These are phyloP conservation scores for Tolypocladium pustulatum DNA, from an alignment of 2,329 filamentous ascomycete species.

Conservation along the genomic window DNA sequence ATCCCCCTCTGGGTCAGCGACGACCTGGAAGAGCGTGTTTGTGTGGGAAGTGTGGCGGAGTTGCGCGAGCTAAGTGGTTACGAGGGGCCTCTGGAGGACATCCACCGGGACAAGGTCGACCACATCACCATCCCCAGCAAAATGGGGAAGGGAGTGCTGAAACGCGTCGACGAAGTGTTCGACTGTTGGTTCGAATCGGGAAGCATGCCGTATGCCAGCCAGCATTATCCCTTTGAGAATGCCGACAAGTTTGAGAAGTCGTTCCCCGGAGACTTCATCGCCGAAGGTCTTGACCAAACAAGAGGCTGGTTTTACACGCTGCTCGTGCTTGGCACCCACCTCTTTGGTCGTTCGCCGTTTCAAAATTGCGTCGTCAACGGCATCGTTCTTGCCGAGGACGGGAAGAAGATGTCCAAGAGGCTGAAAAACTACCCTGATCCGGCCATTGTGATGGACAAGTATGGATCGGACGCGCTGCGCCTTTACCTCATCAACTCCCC, in stretches of 20 bases:
- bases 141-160: slow-evolving; percentile 73
- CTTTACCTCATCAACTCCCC: slow-evolving; percentile 97
- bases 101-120: slow-evolving; percentile 90
- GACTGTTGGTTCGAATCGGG: slow-evolving; percentile 98
- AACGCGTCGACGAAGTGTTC: slow-evolving; percentile 78
- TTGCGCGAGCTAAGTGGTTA: slow-evolving; percentile 81
- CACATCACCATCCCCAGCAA: slow-evolving; percentile 89
- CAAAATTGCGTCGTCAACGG: slow-evolving; percentile 96
- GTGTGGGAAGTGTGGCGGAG: slow-evolving; percentile 75
- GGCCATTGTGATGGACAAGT: slow-evolving; percentile 68
- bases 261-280: slow-evolving; percentile 91
- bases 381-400: slow-evolving; percentile 85
- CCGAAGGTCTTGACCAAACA: slow-evolving; percentile 87
- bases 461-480: slow-evolving; percentile 84
- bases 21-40: slow-evolving; percentile 77
- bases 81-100: slow-evolving; percentile 68
- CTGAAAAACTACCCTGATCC: slow-evolving; percentile 95
- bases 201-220: slow-evolving; percentile 86
- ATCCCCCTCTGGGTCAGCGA: slow-evolving; percentile 88
- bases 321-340: slow-evolving; percentile 75
- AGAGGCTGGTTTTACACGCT: slow-evolving; percentile 96
- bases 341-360: slow-evolving; percentile 79
- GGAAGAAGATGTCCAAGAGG: slow-evolving; percentile 98
- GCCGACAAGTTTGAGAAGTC: slow-evolving; percentile 67
- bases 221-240: slow-evolving; percentile 89